These are phyloP conservation scores for Tricholoma matsutake DNA, from an alignment of 768 basidiomycete species.

Conservation along the genomic window DNA sequence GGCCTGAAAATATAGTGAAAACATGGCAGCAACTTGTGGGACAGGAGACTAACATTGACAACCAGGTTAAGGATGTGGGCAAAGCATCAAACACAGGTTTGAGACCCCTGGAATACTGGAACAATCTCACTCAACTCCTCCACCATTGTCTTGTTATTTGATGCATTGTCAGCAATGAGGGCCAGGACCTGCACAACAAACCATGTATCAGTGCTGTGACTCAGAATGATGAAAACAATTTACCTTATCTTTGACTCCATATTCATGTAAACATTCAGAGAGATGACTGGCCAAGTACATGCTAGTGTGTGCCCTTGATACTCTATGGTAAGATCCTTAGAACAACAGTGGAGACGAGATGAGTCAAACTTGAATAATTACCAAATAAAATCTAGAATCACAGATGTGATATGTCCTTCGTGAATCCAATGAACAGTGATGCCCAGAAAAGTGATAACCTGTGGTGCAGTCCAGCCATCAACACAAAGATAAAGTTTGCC, in stretches of 20 bases:
- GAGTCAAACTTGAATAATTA: neutral
- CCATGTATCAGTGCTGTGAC: too few relatives aligned
- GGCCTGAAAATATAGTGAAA: slow-evolving; percentile 15
- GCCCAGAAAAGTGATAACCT: slow-evolving; percentile 26
- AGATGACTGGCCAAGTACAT: slow-evolving; percentile 23
- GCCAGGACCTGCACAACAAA: slow-evolving; percentile 20
- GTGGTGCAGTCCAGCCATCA: slow-evolving; percentile 29
- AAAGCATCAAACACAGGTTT: slow-evolving; percentile 12
- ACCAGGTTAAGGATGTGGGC: slow-evolving; percentile 3
- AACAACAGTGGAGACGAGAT: too few relatives aligned
- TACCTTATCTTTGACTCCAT: slow-evolving; percentile 28
- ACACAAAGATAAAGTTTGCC: slow-evolving; percentile 24
- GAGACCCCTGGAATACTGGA: slow-evolving; percentile 13
- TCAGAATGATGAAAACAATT: too few relatives aligned
- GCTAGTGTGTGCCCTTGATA: neutral
- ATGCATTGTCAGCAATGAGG: slow-evolving; percentile 21
- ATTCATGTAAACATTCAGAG: slow-evolving; percentile 20
- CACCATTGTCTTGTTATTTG: slow-evolving; percentile 23
- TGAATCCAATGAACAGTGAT: slow-evolving; percentile 20
- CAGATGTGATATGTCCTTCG: slow-evolving; percentile 14
- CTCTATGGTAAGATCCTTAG: neutral
- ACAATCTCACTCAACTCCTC: slow-evolving; percentile 14
- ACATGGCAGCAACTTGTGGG: too few relatives aligned
- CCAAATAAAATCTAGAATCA: slow-evolving; percentile 21
- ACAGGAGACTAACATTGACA: too few relatives aligned